phyloP scores from a whole-genome alignment of 768 basidiomycete genomes.

The Dacryopinax primogenitus region DNA sequence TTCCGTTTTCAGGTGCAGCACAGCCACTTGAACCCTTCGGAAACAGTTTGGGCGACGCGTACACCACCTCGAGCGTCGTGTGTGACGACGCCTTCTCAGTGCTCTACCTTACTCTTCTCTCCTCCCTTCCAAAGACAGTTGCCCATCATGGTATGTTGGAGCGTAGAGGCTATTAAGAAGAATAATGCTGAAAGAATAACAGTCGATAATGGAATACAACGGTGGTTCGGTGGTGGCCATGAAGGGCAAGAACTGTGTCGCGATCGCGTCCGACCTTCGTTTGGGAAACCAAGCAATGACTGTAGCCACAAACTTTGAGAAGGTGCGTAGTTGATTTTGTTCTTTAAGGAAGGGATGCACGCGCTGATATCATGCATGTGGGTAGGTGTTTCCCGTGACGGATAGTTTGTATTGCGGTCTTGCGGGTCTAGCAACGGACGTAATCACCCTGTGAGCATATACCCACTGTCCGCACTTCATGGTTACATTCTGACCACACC shows the following conservation, averaged over 20 bases:
- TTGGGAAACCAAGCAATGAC: constrained; percentile 78
- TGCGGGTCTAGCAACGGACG: constrained; percentile 86
- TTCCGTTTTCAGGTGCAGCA: constrained; percentile 1
- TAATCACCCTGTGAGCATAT: constrained; percentile 64
- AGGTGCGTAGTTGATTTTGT: constrained; percentile 39
- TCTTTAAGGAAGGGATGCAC: not conserved
- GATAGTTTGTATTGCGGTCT: constrained; percentile 86
- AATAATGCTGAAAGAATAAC: not conserved
- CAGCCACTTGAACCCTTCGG: not conserved
- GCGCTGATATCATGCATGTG: not conserved
- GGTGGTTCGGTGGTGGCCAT: constrained; percentile 99
- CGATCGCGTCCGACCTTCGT: constrained; percentile 90
- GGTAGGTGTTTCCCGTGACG: constrained; percentile 83
- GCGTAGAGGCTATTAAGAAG: not conserved
- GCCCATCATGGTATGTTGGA: constrained; percentile 11
- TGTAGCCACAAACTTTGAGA: constrained; percentile 86
- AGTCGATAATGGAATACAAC: constrained; percentile 89
- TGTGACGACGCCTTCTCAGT: not conserved
- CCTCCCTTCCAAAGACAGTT: not conserved
- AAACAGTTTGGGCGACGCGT: constrained; percentile 5
- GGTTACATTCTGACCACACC: not conserved
- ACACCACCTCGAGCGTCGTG: not conserved
- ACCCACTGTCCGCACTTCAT: not conserved
- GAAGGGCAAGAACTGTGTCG: constrained; percentile 97
- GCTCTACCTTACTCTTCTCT: not conserved